phyloP scores from a whole-genome alignment of 768 basidiomycete species.

The Termitomyces sp. region DNA sequence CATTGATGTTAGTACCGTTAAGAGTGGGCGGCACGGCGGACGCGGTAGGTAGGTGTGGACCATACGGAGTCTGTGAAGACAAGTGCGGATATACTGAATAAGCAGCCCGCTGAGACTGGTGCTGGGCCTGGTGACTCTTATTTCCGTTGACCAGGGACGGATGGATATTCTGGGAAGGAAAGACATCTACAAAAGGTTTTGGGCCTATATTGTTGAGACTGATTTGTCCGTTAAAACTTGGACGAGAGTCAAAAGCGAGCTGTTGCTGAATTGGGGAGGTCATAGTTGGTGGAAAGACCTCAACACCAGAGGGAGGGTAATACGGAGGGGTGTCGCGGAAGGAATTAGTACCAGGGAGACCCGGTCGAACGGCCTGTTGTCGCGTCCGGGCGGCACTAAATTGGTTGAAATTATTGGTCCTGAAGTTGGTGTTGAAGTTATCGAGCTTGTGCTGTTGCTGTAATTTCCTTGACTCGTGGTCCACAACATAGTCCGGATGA shows the following conservation, averaged over 20 bases:
- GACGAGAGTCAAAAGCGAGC: slow-evolving; percentile 32
- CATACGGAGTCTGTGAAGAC: slow-evolving; percentile 74
- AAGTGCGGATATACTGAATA: slow-evolving; percentile 38
- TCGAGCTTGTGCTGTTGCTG: slow-evolving; percentile 30
- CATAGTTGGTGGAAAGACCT: slow-evolving; percentile 32
- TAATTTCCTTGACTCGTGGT: slow-evolving; percentile 34
- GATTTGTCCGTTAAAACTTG: slow-evolving; percentile 25
- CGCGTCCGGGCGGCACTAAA: slow-evolving; percentile 38
- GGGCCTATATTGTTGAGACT: slow-evolving; percentile 21
- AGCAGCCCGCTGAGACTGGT: slow-evolving; percentile 26
- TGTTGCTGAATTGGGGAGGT: slow-evolving; percentile 38
- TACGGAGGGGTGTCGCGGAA: slow-evolving; percentile 31
- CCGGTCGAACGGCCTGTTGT: slow-evolving; percentile 31
- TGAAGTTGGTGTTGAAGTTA: slow-evolving; percentile 27
- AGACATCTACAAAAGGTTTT: slow-evolving; percentile 28
- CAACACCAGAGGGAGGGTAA: slow-evolving; percentile 26
- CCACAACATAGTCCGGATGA: slow-evolving; percentile 32
- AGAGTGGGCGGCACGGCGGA: slow-evolving; percentile 20
- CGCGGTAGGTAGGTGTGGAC: slow-evolving; percentile 55
- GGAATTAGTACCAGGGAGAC: slow-evolving; percentile 28
- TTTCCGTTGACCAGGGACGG: slow-evolving; percentile 15
- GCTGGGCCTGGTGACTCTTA: slow-evolving; percentile 21
- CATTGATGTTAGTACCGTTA: slow-evolving; percentile 15
- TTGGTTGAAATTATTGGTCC: slow-evolving; percentile 28
- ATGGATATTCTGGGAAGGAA: slow-evolving; percentile 17